Percentiles rank a stretch among this genome's conserved stretches.
Conservation (phyloP, 495 filamentous ascomycete genomes). For the Niebla homalea region DNA sequence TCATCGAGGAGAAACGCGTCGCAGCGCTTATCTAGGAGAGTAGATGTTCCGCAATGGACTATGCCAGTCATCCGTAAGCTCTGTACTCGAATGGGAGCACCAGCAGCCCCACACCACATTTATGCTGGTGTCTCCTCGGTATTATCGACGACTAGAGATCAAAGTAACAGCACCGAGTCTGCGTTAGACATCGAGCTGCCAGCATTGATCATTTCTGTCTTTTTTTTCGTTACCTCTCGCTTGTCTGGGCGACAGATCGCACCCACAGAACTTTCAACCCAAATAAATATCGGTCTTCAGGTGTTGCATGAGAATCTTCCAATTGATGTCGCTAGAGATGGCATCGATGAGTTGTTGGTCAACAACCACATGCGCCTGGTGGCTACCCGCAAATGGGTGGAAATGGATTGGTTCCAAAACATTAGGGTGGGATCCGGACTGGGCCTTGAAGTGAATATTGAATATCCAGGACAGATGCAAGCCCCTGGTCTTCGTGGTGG, state of each 20-base stretch:
- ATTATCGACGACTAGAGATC: slow-evolving; percentile 3
- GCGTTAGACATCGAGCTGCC: slow-evolving; percentile 26
- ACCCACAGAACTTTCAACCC: slow-evolving; percentile 26
- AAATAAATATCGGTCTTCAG: slow-evolving; percentile 27
- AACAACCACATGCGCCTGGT: slow-evolving; percentile 46
- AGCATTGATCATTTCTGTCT: slow-evolving; percentile 51
- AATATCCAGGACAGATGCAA: slow-evolving; percentile 18
- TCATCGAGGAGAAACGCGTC: slow-evolving; percentile 15
- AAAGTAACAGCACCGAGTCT: neutral
- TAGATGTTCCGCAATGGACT: slow-evolving; percentile 48
- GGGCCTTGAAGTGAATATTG: slow-evolving; percentile 21
- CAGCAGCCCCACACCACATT: slow-evolving; percentile 48
- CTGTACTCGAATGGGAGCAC: slow-evolving; percentile 46
- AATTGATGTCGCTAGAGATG: slow-evolving; percentile 22
- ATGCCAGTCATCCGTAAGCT: slow-evolving; percentile 52
- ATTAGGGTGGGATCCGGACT: slow-evolving; percentile 30
- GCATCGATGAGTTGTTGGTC: slow-evolving; percentile 36
- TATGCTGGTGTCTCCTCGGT: slow-evolving; percentile 46
- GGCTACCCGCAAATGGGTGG: slow-evolving; percentile 45
- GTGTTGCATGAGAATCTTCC: slow-evolving; percentile 26
- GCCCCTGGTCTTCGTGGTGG: neutral
- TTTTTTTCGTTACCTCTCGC: slow-evolving; percentile 43
- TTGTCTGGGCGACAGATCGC: slow-evolving; percentile 25
- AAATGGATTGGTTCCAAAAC: slow-evolving; percentile 56
- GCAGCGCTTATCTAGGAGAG: slow-evolving; percentile 4